Base-by-base conservation (phyloP, 179 eudicot genomes). In the Beta corolliflora region DNA sequence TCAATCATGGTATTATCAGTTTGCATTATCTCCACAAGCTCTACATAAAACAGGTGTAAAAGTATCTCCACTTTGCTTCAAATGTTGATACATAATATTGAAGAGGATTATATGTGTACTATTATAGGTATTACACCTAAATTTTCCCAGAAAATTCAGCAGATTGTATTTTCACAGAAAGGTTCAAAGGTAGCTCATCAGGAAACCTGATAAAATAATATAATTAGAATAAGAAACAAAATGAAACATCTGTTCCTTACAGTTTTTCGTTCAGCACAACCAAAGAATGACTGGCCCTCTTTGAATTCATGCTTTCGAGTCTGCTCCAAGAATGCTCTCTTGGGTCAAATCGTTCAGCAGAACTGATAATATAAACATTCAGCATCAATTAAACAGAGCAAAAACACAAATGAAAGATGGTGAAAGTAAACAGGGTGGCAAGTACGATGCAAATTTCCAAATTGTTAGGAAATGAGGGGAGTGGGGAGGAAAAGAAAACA, bases 261-360 rank as follows among this genome's bases (percentile, higher is more conserved):
- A 82, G 58, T 82, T 82, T 85, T 77, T 85, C 88, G 4, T 85
- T 85, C 41, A 85, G 79, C 75, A 66, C 81, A 79, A 82, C 78
- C 75, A 85, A 61, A 21, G 85, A 78, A 76, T 81, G 88, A 77
- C 85, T 54, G 0, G 82, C 85, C 81, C 89, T 84, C 64, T 45
- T 80, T 13, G 80, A 77, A 46, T 77, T 80, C 89, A 87, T 87
- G 84, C 75, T 74, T 55, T 54, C 84, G 46, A 84, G 64, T 54
- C 44, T 82, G 66, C 82, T 87, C 89, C 89, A 87, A 53, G 85
- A 82, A 82, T 82, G 82, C 55, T 87, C 85, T 84, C 89, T 87
- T 16, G 85, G 89, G 76, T 87, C 89, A 80, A 87, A 87, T 80
- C 85, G 83, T 80, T 87, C 89, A n/a, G 72, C 83, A 56, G 89